Conservation (phyloP, 352 stramenopile genomes). For the Globisporangium orthogonon region DNA sequence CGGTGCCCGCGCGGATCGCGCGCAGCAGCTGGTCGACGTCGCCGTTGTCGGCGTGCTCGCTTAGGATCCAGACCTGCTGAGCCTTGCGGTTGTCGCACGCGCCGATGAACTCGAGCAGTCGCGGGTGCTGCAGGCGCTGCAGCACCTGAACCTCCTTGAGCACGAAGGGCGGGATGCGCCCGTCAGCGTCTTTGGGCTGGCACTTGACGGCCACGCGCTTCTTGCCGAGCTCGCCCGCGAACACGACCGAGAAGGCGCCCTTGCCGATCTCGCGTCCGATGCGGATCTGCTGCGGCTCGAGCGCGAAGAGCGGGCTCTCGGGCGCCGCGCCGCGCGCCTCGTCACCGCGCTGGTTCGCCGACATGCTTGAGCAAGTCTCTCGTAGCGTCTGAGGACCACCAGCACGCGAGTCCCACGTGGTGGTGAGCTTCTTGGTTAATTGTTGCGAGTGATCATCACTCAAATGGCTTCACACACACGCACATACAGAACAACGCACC, state of each 20-base stretch:
- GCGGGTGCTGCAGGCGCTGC: slow-evolving; percentile 54
- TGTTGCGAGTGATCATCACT: not conserved
- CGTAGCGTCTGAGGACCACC: not conserved
- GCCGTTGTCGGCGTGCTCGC: slow-evolving; percentile 69
- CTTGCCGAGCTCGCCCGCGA: slow-evolving; percentile 61
- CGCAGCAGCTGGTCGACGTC: slow-evolving; percentile 70
- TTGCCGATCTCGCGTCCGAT: slow-evolving; percentile 82
- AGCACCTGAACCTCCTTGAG: slow-evolving; percentile 74
- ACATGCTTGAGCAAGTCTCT: slow-evolving; percentile 12
- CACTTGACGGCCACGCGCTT: slow-evolving; percentile 81
- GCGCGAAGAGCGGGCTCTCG: slow-evolving; percentile 33
- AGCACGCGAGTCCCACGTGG: slow-evolving; percentile 1
- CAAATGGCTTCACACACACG: slow-evolving; percentile 11
- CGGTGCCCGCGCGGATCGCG: slow-evolving; percentile 35
- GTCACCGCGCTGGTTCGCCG: slow-evolving; percentile 24
- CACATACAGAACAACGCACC: not conserved
- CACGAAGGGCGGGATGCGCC: slow-evolving; percentile 66
- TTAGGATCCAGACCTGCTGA: slow-evolving; percentile 82
- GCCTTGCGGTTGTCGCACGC: slow-evolving; percentile 59
- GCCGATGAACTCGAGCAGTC: slow-evolving; percentile 72
- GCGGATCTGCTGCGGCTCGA: slow-evolving; percentile 54
- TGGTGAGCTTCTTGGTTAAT: too few species aligned
- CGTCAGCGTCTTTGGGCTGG: slow-evolving; percentile 71
- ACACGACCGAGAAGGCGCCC: slow-evolving; percentile 80
- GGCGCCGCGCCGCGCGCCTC: slow-evolving; percentile 15